These are phyloP conservation scores for Nakaseomyces glabratus DNA, from an alignment of 1,139 yeast species.

Conservation along the genomic window DNA sequence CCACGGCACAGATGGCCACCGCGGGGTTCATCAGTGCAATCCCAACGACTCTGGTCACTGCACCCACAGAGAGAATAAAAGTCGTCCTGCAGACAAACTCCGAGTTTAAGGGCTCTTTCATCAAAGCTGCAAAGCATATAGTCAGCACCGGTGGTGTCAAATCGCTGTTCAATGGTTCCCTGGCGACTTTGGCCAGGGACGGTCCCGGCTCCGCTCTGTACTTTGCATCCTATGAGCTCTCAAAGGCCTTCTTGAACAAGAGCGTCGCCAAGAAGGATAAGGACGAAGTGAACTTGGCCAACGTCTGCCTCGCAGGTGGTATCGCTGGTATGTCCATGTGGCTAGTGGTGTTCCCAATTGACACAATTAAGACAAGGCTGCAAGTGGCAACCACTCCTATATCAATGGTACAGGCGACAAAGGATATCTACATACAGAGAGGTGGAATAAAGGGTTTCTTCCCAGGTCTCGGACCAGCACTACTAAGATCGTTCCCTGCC, in stretches of 20 bases:
- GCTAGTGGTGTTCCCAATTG: slow-evolving; percentile 93
- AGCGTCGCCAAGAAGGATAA: slow-evolving; percentile 34
- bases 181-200: slow-evolving; percentile 89
- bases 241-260: slow-evolving; percentile 54
- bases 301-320: slow-evolving; percentile 87
- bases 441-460: slow-evolving; percentile 89
- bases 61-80: slow-evolving; percentile 93
- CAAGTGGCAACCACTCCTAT: slow-evolving; percentile 59
- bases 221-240: slow-evolving; percentile 86
- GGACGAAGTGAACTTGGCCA: slow-evolving; percentile 47
- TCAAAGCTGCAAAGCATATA: slow-evolving; percentile 48
- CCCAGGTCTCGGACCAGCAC: slow-evolving; percentile 96
- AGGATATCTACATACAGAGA: slow-evolving; percentile 45
- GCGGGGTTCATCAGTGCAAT: slow-evolving; percentile 96
- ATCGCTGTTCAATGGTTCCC: slow-evolving; percentile 84
- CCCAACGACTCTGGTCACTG: slow-evolving; percentile 91
- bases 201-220: slow-evolving; percentile 98
- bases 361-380: slow-evolving; percentile 84
- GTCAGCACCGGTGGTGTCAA: slow-evolving; percentile 66
- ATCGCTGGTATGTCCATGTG: slow-evolving; percentile 95
- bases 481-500: slow-evolving; percentile 92
- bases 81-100: slow-evolving; percentile 78
- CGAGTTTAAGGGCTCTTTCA: slow-evolving; percentile 41
- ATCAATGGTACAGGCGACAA: slow-evolving; percentile 59
- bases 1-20: slow-evolving; percentile 65